Evolutionary conservation across 2,329 filamentous ascomycete species (phyloP).

Genomic region (Sporothrix pallida): DNA sequence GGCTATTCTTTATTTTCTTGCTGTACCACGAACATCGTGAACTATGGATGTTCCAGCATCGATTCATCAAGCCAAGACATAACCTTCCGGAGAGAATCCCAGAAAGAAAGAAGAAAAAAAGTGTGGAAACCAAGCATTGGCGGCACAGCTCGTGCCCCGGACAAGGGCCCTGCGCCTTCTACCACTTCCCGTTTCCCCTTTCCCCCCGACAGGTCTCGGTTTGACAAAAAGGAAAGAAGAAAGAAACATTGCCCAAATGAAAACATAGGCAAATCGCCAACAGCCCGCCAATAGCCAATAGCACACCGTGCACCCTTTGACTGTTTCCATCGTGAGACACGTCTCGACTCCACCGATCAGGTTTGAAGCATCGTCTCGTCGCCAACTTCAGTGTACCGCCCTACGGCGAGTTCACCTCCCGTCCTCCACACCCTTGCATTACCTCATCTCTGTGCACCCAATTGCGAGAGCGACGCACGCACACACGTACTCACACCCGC

Average conservation of each 20-base stretch:
- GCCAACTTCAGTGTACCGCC: conserved; percentile 21
- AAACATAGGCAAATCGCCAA: neutral
- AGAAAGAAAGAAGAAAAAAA: neutral
- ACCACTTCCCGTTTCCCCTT: neutral
- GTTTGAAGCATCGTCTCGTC: conserved; percentile 34
- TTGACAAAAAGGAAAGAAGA: conserved; percentile 1
- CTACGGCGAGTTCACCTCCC: neutral
- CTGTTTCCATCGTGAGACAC: conserved; percentile 36
- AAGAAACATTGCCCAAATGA: conserved; percentile 28
- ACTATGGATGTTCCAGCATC: neutral
- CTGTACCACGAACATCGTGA: conserved; percentile 7
- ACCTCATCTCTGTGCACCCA: neutral
- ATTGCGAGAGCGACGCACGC: conserved; percentile 16
- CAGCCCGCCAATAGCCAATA: conserved; percentile 26
- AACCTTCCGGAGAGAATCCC: neutral
- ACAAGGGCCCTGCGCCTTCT: conserved; percentile 20
- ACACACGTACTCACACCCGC: neutral
- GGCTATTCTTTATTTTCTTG: neutral
- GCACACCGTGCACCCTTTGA: conserved; percentile 25
- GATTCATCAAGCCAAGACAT: neutral
- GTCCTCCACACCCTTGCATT: conserved; percentile 9
- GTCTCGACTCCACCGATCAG: conserved; percentile 35
- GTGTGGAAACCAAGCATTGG: neutral
- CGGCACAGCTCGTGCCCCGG: conserved; percentile 27
- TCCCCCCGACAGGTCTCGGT: conserved; percentile 19